Evolutionary conservation across 495 filamentous ascomycete species (phyloP), one percentile per base, ranked within the genome.

Genomic region (Aspergillus asperescens): DNA sequence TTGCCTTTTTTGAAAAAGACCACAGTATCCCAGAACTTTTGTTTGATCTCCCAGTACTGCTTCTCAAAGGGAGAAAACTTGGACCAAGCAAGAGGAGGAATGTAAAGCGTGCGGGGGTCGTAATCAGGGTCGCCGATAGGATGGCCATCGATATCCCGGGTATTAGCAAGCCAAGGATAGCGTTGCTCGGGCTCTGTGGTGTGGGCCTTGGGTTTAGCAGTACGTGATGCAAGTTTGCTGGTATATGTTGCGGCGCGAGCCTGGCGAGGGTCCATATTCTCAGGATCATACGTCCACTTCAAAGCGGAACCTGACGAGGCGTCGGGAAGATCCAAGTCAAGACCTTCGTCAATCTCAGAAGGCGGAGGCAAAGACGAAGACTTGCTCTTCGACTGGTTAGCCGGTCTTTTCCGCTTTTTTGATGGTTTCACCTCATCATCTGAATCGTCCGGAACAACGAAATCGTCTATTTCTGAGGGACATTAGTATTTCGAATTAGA

Each of bases 1-100:
- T 99, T 99, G 53, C 93, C 93, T 72, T 99, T 99, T 71, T 96
- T 97, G 78, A 99, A 99, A 72, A 99, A 99, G 12, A 99, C 93
- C 18, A 99, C 85, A 0, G 90, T 97, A 54, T 96, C 89, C 88
- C 88, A 96, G 57, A 92, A 88, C 45, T 95, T 96, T 68, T 90
- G 87, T 76, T 99, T 99, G 68, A 99, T 97, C 62, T 96, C 91
- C 93, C 93, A 99, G 68, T 97, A 99, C 59, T 99, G 93, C 66
- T 90, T 93, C 72, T 99, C 93, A 54, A 99, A 99, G 0, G 92
- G 79, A 0, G 89, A 89, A 64, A 99, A 96, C 3, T 85, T 80
- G 0, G 66, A 68, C 80, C 81, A 90, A 7, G 89, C 89, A 4
- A 74, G 39, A 0, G 86, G 84, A 13, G 94, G 94, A 38, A 99